Evolutionary conservation across 805 yeast genomes (phyloP).

Genomic region (Metschnikowia matae): DNA sequence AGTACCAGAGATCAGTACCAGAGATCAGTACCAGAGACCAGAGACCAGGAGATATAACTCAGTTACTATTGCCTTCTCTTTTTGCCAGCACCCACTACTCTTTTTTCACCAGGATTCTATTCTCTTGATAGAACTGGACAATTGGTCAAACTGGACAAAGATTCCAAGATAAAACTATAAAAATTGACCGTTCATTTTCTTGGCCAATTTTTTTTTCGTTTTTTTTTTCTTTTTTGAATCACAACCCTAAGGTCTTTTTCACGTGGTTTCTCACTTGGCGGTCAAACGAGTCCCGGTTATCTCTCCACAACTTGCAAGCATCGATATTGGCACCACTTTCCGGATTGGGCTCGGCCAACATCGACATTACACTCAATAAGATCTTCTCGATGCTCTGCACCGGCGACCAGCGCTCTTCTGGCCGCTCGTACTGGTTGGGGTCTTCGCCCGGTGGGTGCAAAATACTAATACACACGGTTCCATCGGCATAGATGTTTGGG

Average conservation of each 20-base stretch:
- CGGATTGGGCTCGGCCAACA: conserved; percentile 95
- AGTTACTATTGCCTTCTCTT: too few relatives aligned
- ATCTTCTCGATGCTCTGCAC: conserved; percentile 98
- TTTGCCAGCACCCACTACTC: too few relatives aligned
- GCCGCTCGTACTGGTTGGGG: conserved; percentile 90
- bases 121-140: too few relatives aligned
- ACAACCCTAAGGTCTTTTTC: conserved; percentile 66
- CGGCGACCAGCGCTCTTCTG: conserved; percentile 98
- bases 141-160: too few relatives aligned
- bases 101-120: too few relatives aligned
- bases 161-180: too few relatives aligned
- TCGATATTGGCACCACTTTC: conserved; percentile 92
- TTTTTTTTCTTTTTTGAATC: too few relatives aligned
- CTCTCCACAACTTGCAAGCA: conserved; percentile 87
- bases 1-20: too few relatives aligned
- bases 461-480: conserved; percentile 93
- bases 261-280: conserved; percentile 64
- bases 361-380: conserved; percentile 83
- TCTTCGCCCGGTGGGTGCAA: conserved; percentile 97
- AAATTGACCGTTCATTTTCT: too few relatives aligned
- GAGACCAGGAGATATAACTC: too few relatives aligned
- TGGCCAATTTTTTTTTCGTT: too few relatives aligned
- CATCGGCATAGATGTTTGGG: conserved; percentile 92
- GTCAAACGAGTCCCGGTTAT: conserved; percentile 65
- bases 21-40: too few relatives aligned